Evolutionary conservation across 1,284 basidiomycete genomes (phyloP).

Genomic region (Rhodotorula sp.): DNA sequence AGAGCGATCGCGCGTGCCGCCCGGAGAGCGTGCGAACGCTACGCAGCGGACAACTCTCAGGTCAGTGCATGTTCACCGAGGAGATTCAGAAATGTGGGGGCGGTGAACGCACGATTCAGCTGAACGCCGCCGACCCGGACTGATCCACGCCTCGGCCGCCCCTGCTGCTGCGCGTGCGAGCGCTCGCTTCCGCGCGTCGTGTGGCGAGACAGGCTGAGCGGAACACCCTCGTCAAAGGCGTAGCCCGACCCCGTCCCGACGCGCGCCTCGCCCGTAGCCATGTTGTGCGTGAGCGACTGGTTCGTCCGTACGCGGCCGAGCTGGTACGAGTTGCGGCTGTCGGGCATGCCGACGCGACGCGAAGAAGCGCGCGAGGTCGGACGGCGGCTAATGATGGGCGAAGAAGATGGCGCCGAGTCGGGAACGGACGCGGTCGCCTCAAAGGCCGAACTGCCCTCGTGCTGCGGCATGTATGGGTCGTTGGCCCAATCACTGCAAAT

Average conservation of each 20-base stretch:
- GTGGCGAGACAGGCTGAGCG: constrained; percentile 27
- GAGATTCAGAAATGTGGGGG: background rate
- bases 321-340: constrained; percentile 39
- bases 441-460: constrained; percentile 4
- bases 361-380: background rate
- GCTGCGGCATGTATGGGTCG: constrained; percentile 50
- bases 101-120: constrained; percentile 20
- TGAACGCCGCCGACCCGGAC: constrained; percentile 7
- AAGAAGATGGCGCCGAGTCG: constrained; percentile 19
- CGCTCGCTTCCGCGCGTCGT: constrained; percentile 26
- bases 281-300: constrained; percentile 50
- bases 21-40: constrained; percentile 20
- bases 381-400: constrained; percentile 22
- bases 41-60: no score
- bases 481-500: constrained; percentile 47
- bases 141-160: background rate
- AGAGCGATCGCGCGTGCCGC: constrained; percentile 3
- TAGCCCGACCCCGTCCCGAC: constrained; percentile 49
- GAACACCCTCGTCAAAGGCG: constrained; percentile 46
- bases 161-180: background rate
- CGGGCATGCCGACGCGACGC: background rate
- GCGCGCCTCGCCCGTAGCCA: constrained; percentile 48
- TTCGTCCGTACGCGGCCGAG: constrained; percentile 29
- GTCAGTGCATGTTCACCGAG: no score
- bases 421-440: constrained; percentile 9